Base-by-base conservation (phyloP, 257 asterid genomes). In the Cordia subcordata region DNA sequence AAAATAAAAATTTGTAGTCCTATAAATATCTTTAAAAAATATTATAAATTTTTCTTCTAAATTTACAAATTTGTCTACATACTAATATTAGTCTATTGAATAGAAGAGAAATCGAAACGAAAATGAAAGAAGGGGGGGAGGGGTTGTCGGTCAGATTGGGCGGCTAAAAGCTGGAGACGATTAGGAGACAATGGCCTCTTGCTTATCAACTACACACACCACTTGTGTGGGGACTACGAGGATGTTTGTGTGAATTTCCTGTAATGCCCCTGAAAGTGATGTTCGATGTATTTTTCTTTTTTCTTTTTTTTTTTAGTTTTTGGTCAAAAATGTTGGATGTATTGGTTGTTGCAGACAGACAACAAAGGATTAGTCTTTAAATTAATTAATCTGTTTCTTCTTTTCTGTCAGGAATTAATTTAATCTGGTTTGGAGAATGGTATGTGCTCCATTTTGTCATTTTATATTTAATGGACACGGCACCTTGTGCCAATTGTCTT, bases 91-190 rank as follows among this genome's bases (percentile, higher is more conserved):
- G n/a, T n/a, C n/a, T n/a, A n/a, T n/a, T n/a, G n/a, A n/a, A n/a
- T n/a, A n/a, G n/a, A n/a, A n/a, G n/a, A n/a, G n/a, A n/a, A n/a
- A n/a, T 12, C 45, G 61, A 51, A 13, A 32, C 10, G 52, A 0
- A 51, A 52, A 22, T 19, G 52, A 21, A 49, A 19, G 32, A 13
- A 54, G 58, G n/a, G n/a, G n/a, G n/a, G n/a, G n/a, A n/a, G n/a
- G n/a, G n/a, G n/a, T n/a, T n/a, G n/a, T n/a, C n/a, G 75, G 79
- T 74, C 79, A 68, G 69, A 64, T 15, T 23, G 62, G 79, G 79
- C 75, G 79, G 75, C 75, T 64, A 46, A 60, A 60, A 50, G 59
- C 72, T 55, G 73, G 66, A 46, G 58, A 32, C 13, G 61, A 61
- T 5, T 11, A 47, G 4, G 53, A 47, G 68, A 50, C 65, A 44